Evolutionary conservation across 1,139 yeast genomes (phyloP), one percentile per base, ranked within the genome.

Genomic region (Geotrichum europaeum): DNA sequence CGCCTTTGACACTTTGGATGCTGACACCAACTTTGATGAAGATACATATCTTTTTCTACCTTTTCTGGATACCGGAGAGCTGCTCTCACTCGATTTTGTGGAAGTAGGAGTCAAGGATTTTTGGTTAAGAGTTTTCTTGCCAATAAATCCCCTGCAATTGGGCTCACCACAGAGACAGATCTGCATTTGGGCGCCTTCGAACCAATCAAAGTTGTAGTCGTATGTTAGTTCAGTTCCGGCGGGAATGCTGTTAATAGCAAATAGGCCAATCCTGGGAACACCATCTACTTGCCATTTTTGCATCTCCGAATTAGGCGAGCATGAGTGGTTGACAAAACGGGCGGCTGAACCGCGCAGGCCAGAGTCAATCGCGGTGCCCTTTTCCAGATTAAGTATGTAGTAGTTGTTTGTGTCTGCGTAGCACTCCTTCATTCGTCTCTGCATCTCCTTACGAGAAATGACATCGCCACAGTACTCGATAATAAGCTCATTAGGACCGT

Each of bases 391-490:
- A 13, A 78, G 63, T 60, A 76, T 73, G 62, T 75, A 76, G 62
- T 69, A 76, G 53, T 74, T 70, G 49, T 65, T 60, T 4, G 67
- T 60, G 7, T 67, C 67, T 13, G 65, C 60, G 56, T 73, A 72
- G 22, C 66, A 68, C 15, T 65, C 63, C 18, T 65, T 61, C 59
- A 75, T 66, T 20, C 78, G 66, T 5, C 68, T 62, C 51, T 70
- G 69, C 69, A 75, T 70, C 62, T 73, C 77, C 1, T 65, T 64
- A 10, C 70, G 69, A 49, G 73, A 71, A 28, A 78, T 74, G 5
- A 78, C 75, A 51, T 77, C 81, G 10, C 81, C 81, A 1, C 79
- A 76, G 63, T 77, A 78, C 62, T 78, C 81, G n/a, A 77, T 67
- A 51, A 78, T 75, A 13, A 78, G 66, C n/a, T 75, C 73, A 1